Evolutionary conservation across 202 grass and related monocot genomes (phyloP).

Genomic region (Panicum virgatum): DNA sequence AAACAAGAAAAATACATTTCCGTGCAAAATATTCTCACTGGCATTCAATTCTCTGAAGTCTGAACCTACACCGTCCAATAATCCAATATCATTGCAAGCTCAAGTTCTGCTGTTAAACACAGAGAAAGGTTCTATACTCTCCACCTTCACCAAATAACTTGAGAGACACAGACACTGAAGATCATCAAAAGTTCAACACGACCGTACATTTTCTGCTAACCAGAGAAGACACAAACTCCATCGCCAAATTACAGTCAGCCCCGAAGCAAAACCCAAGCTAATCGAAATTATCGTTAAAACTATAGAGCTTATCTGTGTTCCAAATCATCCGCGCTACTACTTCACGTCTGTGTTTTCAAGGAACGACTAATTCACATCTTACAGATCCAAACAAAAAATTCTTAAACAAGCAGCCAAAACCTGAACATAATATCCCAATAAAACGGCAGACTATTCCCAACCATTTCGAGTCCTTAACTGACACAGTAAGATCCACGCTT

Average conservation of each 20-base stretch:
- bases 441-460: slow-evolving; percentile 10
- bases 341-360: background rate
- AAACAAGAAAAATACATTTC: slow-evolving; percentile 12
- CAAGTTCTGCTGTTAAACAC: background rate
- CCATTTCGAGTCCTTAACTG: background rate
- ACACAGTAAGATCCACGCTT: background rate
- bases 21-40: background rate
- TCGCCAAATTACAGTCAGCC: background rate
- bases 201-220: background rate
- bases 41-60: background rate
- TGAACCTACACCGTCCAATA: slow-evolving; percentile 1
- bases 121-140: background rate
- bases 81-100: background rate
- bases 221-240: background rate
- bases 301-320: background rate
- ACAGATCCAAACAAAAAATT: slow-evolving; percentile 23
- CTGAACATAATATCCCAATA: background rate
- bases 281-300: background rate
- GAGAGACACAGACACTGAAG: slow-evolving; percentile 7
- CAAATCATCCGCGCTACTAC: background rate
- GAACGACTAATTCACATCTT: background rate
- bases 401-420: background rate
- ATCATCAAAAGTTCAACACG: slow-evolving; percentile 29
- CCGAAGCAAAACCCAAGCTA: slow-evolving; percentile 18
- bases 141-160: background rate